Percentiles rank a stretch among this genome's conserved stretches.
These are phyloP conservation scores for Tolypocladium ophioglossoides DNA, from an alignment of 2,329 filamentous ascomycete species.

Conservation along the genomic window DNA sequence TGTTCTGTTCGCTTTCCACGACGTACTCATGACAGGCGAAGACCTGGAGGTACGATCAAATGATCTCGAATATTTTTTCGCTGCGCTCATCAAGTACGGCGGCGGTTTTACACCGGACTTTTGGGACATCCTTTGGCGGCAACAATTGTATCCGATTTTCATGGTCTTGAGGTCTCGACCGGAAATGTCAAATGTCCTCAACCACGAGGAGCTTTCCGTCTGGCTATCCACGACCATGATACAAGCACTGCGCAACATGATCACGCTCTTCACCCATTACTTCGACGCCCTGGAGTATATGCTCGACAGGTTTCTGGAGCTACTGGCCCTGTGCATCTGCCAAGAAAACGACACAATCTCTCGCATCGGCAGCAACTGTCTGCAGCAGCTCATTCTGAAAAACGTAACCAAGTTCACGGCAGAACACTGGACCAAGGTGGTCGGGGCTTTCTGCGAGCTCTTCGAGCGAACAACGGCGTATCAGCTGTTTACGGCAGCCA, in stretches of 20 bases:
- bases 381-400: slow-evolving; percentile 92
- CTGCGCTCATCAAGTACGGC: slow-evolving; percentile 81
- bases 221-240: slow-evolving; percentile 99
- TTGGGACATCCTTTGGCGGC: slow-evolving; percentile 97
- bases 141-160: slow-evolving; percentile 96
- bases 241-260: slow-evolving; percentile 95
- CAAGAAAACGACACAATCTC: slow-evolving; percentile 99
- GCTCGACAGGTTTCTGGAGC: slow-evolving; percentile 92
- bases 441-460: slow-evolving; percentile 89
- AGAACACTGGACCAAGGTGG: slow-evolving; percentile 88
- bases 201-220: slow-evolving; percentile 93
- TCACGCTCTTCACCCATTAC: slow-evolving; percentile 96
- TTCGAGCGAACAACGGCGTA: slow-evolving; percentile 93
- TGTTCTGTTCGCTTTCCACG: slow-evolving; percentile 94
- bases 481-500: slow-evolving; percentile 82
- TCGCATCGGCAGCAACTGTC: slow-evolving; percentile 92
- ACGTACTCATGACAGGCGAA: slow-evolving; percentile 97
- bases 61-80: slow-evolving; percentile 94
- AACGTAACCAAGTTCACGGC: slow-evolving; percentile 87
- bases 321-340: slow-evolving; percentile 91
- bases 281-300: slow-evolving; percentile 95
- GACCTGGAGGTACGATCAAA: slow-evolving; percentile 88
- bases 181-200: slow-evolving; percentile 90
- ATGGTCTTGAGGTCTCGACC: slow-evolving; percentile 94
- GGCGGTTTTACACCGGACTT: slow-evolving; percentile 88